Percentiles rank a stretch among this genome's conserved stretches.
Evolutionary conservation across 805 yeast species (phyloP).

Genomic region (Torulaspora microellipsoides): DNA sequence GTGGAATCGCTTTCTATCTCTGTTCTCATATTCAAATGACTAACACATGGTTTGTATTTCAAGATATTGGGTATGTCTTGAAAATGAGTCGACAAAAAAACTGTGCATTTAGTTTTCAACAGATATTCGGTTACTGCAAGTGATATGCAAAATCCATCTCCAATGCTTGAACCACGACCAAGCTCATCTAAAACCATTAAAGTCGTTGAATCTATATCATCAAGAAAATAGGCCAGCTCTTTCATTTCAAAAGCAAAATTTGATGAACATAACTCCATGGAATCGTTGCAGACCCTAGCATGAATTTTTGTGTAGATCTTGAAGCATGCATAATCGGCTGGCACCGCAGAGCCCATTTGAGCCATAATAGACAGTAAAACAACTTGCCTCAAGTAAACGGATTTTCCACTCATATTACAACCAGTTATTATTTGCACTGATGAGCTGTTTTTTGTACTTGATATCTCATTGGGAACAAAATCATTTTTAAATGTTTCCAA

Average conservation of each 20-base stretch:
- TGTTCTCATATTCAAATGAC: slow-evolving; percentile 38
- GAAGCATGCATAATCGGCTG: slow-evolving; percentile 41
- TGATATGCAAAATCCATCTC: slow-evolving; percentile 52
- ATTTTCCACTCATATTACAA: slow-evolving; percentile 60
- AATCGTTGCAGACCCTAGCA: slow-evolving; percentile 39
- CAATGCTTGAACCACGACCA: slow-evolving; percentile 48
- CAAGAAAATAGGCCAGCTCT: slow-evolving; percentile 44
- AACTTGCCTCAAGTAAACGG: slow-evolving; percentile 50
- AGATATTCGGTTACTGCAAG: slow-evolving; percentile 41
- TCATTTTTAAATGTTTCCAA: slow-evolving; percentile 30
- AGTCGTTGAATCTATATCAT: slow-evolving; percentile 30
- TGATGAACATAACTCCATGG: slow-evolving; percentile 36
- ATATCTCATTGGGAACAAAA: slow-evolving; percentile 40
- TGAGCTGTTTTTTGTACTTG: slow-evolving; percentile 35
- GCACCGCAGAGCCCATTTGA: slow-evolving; percentile 54
- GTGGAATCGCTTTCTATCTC: slow-evolving; percentile 14
- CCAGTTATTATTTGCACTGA: slow-evolving; percentile 51
- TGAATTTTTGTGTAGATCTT: slow-evolving; percentile 39
- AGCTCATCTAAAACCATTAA: slow-evolving; percentile 51
- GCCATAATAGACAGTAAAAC: slow-evolving; percentile 47
- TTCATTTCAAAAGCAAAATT: slow-evolving; percentile 46
- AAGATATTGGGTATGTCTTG: slow-evolving; percentile 38
- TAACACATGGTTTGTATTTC: slow-evolving; percentile 33
- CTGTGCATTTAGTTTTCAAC: slow-evolving; percentile 26
- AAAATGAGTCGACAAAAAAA: slow-evolving; percentile 45